Conservation (phyloP, 345 rosid genomes). For the Gossypium anomalum region DNA sequence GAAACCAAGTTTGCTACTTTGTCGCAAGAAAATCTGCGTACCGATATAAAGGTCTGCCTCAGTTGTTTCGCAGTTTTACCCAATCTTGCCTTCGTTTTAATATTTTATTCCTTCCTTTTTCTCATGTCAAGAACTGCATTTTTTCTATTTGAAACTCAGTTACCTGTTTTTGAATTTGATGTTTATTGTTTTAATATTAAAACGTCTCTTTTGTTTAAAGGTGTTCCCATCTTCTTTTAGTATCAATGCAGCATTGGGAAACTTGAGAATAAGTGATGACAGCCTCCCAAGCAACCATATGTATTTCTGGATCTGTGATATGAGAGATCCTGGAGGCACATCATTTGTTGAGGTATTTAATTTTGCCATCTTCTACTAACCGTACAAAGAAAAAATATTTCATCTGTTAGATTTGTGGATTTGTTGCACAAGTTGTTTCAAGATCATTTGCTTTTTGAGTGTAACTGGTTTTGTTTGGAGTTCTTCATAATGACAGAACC, state of each 20-base stretch:
- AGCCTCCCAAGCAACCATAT: slow-evolving; percentile 77
- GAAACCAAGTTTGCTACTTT: slow-evolving; percentile 82
- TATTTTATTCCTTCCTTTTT: background rate
- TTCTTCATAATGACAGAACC: background rate
- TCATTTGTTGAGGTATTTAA: slow-evolving; percentile 87
- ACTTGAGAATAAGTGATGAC: slow-evolving; percentile 89
- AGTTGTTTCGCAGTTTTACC: slow-evolving; percentile 8
- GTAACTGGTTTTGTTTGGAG: background rate
- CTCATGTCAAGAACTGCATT: background rate
- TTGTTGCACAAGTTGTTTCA: background rate
- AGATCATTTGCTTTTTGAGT: background rate
- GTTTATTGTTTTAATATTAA: background rate
- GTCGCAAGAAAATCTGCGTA: slow-evolving; percentile 80
- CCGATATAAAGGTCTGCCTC: slow-evolving; percentile 68
- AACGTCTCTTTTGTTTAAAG: slow-evolving; percentile 33
- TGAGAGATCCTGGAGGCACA: slow-evolving; percentile 95
- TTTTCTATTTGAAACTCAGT: background rate
- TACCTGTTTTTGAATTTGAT: background rate
- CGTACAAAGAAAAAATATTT: background rate
- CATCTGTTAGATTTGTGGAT: slow-evolving; percentile 1
- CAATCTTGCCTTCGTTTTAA: background rate
- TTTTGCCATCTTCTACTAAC: background rate
- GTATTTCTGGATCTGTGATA: slow-evolving; percentile 97
- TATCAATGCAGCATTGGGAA: slow-evolving; percentile 84
- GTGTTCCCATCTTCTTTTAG: slow-evolving; percentile 96